Percentiles rank a stretch among this genome's conserved stretches.
phyloP scores from a whole-genome alignment of 352 stramenopile genomes.

The Thraustochytrium sp. region DNA sequence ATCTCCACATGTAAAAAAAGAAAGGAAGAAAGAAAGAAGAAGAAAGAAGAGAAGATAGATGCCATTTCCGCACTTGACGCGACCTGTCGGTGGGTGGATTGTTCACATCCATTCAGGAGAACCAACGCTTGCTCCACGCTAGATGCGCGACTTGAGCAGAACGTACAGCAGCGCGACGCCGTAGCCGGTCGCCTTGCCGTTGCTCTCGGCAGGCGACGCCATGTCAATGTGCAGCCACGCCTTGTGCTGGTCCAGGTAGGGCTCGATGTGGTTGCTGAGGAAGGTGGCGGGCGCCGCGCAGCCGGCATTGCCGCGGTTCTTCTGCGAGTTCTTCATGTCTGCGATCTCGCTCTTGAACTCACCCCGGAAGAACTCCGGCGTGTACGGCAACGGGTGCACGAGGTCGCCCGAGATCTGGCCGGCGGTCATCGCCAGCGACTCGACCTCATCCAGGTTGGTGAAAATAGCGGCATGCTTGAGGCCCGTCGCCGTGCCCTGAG shows the following conservation, averaged over 20 bases:
- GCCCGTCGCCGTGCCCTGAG: constrained; percentile 82
- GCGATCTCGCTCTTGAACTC: constrained; percentile 85
- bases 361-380: constrained; percentile 79
- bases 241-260: constrained; percentile 63
- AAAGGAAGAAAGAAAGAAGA: no score
- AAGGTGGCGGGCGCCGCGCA: constrained; percentile 86
- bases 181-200: constrained; percentile 80
- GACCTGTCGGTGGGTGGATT: no score
- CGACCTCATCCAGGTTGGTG: constrained; percentile 77
- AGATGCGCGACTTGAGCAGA: constrained; percentile 1
- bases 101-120: neutral
- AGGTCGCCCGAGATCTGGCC: constrained; percentile 82
- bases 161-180: constrained; percentile 74
- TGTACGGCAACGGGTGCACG: constrained; percentile 81
- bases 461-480: constrained; percentile 83
- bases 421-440: constrained; percentile 66
- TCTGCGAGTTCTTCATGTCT: constrained; percentile 95
- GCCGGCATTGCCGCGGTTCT: constrained; percentile 82
- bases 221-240: constrained; percentile 93
- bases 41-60: no score
- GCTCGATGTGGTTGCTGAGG: constrained; percentile 83
- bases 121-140: no score
- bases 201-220: constrained; percentile 73
- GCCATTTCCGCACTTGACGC: no score
- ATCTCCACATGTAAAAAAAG: no score